Evolutionary conservation across 2,329 filamentous ascomycete genomes (phyloP).

Genomic region (Metarhizium guizhouense): DNA sequence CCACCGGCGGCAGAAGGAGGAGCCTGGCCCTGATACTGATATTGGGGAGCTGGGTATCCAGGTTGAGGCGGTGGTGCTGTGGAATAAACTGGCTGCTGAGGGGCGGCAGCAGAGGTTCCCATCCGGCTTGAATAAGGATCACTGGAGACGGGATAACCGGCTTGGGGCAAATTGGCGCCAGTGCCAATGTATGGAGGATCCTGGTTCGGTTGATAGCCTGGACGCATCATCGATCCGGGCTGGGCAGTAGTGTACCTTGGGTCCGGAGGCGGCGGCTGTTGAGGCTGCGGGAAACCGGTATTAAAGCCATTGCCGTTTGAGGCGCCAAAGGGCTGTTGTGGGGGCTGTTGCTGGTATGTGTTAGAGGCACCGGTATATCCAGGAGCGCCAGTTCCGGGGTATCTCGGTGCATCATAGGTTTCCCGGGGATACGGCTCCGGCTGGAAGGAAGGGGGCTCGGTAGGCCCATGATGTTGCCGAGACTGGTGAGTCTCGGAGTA

Average conservation of each 20-base stretch:
- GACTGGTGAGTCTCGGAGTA: slow-evolving; percentile 43
- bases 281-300: slow-evolving; percentile 20
- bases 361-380: slow-evolving; percentile 39
- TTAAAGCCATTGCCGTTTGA: slow-evolving; percentile 22
- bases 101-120: slow-evolving; percentile 19
- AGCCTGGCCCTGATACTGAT: slow-evolving; percentile 27
- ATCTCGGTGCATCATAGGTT: slow-evolving; percentile 35
- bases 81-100: slow-evolving; percentile 24
- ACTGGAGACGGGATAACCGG: slow-evolving; percentile 13
- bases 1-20: slow-evolving; percentile 19
- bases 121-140: slow-evolving; percentile 24
- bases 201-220: slow-evolving; percentile 20
- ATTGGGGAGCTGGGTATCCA: slow-evolving; percentile 22
- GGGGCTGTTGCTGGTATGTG: slow-evolving; percentile 17
- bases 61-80: slow-evolving; percentile 21
- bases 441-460: slow-evolving; percentile 27
- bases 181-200: slow-evolving; percentile 26
- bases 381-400: slow-evolving; percentile 40
- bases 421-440: slow-evolving; percentile 30
- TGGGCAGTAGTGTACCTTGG: slow-evolving; percentile 22
- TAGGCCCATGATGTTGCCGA: slow-evolving; percentile 40
- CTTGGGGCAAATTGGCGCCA: slow-evolving; percentile 25
- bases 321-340: slow-evolving; percentile 18
- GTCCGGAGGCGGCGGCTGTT: slow-evolving; percentile 25
- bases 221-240: slow-evolving; percentile 21